phyloP scores from a whole-genome alignment of 1,284 basidiomycete genomes.

The Athelia psychrophila region DNA sequence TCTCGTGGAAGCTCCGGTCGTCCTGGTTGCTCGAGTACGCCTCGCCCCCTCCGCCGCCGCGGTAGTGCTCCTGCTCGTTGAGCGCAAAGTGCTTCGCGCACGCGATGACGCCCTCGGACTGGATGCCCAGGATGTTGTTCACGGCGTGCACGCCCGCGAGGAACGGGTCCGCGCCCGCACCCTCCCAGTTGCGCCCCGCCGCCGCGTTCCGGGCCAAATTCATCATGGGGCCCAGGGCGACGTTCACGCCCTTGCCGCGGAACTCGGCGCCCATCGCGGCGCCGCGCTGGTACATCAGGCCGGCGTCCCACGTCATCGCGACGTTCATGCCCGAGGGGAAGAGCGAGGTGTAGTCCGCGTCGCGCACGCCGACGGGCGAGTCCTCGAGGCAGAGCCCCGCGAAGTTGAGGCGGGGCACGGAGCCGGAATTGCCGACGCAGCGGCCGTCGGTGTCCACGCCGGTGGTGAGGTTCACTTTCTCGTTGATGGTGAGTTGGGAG shows the following conservation, averaged over 20 bases:
- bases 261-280: slow-evolving; percentile 49
- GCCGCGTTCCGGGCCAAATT: slow-evolving; percentile 16
- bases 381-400: slow-evolving; percentile 24
- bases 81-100: slow-evolving; percentile 30
- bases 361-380: slow-evolving; percentile 28
- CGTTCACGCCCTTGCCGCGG: slow-evolving; percentile 49
- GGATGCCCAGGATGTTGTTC: slow-evolving; percentile 43
- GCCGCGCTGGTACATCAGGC: slow-evolving; percentile 44
- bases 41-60: slow-evolving; percentile 18
- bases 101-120: slow-evolving; percentile 42
- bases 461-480: slow-evolving; percentile 29
- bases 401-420: slow-evolving; percentile 12
- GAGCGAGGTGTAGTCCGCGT: slow-evolving; percentile 11
- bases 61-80: slow-evolving; percentile 31
- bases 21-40: slow-evolving; percentile 38
- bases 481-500: slow-evolving; percentile 14
- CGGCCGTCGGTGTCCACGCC: slow-evolving; percentile 28
- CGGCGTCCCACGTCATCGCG: slow-evolving; percentile 23
- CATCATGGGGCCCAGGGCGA: slow-evolving; percentile 29
- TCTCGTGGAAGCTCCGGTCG: slow-evolving; percentile 38
- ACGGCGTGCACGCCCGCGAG: slow-evolving; percentile 39
- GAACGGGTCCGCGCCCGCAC: slow-evolving; percentile 40
- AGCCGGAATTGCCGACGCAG: slow-evolving; percentile 46
- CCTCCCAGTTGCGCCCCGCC: slow-evolving; percentile 49
- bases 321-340: slow-evolving; percentile 21